These are phyloP conservation scores for Delonix regia DNA, from an alignment of 306 rosid species.

Conservation along the genomic window DNA sequence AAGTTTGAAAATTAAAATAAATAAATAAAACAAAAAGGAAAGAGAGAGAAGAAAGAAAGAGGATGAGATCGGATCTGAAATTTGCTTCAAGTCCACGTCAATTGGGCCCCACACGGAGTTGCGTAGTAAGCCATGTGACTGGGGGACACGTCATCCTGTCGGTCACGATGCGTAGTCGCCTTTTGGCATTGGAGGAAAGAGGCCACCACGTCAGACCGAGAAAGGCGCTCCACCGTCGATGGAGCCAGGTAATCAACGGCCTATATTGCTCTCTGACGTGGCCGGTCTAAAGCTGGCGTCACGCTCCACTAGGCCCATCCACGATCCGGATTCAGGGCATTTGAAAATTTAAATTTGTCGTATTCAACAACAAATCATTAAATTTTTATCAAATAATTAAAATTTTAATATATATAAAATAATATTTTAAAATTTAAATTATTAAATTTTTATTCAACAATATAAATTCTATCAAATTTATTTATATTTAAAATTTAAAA, in stretches of 20 bases:
- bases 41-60: not conserved
- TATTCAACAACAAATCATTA: no score
- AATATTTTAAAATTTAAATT: no score
- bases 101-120: slow-evolving; percentile 28
- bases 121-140: slow-evolving; percentile 36
- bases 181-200: not conserved
- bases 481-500: no score
- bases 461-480: no score
- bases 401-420: no score
- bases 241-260: slow-evolving; percentile 34
- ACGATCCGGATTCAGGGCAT: no score
- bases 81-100: slow-evolving; percentile 44
- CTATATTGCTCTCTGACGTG: slow-evolving; percentile 15
- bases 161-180: slow-evolving; percentile 33
- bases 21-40: no score
- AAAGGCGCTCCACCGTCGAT: slow-evolving; percentile 37
- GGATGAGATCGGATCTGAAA: slow-evolving; percentile 35
- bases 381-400: no score
- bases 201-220: slow-evolving; percentile 53
- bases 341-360: no score
- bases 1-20: not conserved
- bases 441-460: no score
- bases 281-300: slow-evolving; percentile 36
- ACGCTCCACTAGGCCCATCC: slow-evolving; percentile 32
- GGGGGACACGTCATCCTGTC: slow-evolving; percentile 51